Conservation (phyloP, 768 basidiomycete species). For the Naganishia antarctica region DNA sequence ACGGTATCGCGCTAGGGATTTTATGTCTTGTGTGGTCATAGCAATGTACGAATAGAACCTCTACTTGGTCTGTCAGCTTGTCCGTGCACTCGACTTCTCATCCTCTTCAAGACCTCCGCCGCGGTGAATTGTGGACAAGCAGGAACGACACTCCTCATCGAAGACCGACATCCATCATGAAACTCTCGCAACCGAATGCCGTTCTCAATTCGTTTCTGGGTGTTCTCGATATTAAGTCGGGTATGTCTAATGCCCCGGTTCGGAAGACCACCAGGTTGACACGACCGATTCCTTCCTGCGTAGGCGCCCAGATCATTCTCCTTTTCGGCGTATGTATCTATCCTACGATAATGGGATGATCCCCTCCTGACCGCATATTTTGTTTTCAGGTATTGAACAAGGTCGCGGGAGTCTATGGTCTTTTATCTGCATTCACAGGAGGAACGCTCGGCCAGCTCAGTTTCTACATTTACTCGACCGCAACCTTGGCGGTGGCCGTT, state of each 20-base stretch:
- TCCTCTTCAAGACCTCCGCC: too few relatives aligned
- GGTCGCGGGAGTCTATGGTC: conserved; percentile 92
- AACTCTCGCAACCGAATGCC: conserved; percentile 31
- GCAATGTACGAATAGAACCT: too few relatives aligned
- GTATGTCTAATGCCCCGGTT: conserved; percentile 35
- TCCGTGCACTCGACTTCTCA: too few relatives aligned
- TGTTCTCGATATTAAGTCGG: conserved; percentile 87
- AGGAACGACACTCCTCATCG: not conserved
- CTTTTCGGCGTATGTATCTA: conserved; percentile 73
- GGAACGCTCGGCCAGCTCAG: conserved; percentile 89
- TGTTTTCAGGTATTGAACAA: conserved; percentile 65
- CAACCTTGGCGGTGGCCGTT: conserved; percentile 69
- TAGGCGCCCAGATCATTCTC: conserved; percentile 72
- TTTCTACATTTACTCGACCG: conserved; percentile 86
- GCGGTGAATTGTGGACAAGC: too few relatives aligned
- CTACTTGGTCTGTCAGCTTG: too few relatives aligned
- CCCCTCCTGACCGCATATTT: not conserved
- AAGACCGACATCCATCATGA: not conserved
- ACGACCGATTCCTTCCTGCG: not conserved
- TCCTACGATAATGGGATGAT: not conserved
- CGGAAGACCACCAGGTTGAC: not conserved
- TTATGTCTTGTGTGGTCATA: too few relatives aligned
- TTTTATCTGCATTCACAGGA: conserved; percentile 75
- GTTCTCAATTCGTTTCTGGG: conserved; percentile 66
- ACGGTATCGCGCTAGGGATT: too few relatives aligned